Evolutionary conservation across 495 filamentous ascomycete species (phyloP).

Genomic region (Aspergillus panamensis): DNA sequence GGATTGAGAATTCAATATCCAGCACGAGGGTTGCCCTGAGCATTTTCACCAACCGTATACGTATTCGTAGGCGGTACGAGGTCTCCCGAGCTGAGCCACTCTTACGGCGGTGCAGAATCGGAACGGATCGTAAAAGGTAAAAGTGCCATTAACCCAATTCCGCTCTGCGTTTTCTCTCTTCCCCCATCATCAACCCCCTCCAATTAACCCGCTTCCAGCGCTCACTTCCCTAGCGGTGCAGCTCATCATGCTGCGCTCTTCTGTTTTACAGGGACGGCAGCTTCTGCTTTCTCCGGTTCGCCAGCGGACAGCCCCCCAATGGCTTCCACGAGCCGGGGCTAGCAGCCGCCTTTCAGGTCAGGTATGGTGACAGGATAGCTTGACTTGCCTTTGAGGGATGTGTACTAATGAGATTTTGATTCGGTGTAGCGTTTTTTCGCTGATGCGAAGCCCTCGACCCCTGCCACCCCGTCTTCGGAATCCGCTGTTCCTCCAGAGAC

Average conservation of each 20-base stretch:
- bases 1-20: background rate
- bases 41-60: background rate
- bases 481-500: conserved; percentile 59
- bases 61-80: conserved; percentile 16
- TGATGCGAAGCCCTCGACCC: conserved; percentile 42
- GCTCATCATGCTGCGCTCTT: conserved; percentile 51
- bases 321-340: conserved; percentile 43
- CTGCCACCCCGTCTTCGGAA: conserved; percentile 44
- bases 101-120: conserved; percentile 40
- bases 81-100: conserved; percentile 24
- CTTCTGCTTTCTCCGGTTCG: conserved; percentile 42
- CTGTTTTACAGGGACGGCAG: conserved; percentile 44
- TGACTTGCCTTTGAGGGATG: background rate
- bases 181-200: conserved; percentile 32
- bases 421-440: conserved; percentile 42
- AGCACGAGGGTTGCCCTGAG: too few species aligned
- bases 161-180: conserved; percentile 34
- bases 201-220: conserved; percentile 27
- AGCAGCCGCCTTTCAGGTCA: conserved; percentile 43
- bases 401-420: background rate
- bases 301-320: conserved; percentile 45
- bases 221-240: conserved; percentile 40
- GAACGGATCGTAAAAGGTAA: conserved; percentile 48
- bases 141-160: conserved; percentile 33
- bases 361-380: conserved; percentile 33